phyloP scores from a whole-genome alignment of 306 rosid species.

The Abrus precatorius region DNA sequence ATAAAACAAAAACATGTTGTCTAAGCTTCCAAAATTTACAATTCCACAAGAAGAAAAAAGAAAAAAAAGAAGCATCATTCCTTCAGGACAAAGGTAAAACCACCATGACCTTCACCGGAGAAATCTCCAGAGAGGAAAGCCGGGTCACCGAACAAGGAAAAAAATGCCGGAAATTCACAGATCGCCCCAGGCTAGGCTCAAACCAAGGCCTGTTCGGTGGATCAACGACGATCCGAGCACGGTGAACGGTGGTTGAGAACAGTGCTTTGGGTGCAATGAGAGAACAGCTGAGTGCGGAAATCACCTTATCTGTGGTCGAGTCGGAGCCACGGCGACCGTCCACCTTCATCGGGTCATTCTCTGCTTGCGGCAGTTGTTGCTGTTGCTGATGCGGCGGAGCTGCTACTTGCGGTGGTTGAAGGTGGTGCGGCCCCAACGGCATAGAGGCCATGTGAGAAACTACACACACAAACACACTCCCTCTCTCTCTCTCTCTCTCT shows the following conservation, averaged over 20 bases:
- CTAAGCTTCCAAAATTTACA: slow-evolving; percentile 13
- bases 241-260: slow-evolving; percentile 30
- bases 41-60: background rate
- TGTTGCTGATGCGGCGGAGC: slow-evolving; percentile 52
- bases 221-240: slow-evolving; percentile 67
- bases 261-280: slow-evolving; percentile 32
- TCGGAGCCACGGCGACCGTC: slow-evolving; percentile 63
- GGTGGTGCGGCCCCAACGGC: slow-evolving; percentile 77
- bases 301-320: slow-evolving; percentile 76
- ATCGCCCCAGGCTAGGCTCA: slow-evolving; percentile 59
- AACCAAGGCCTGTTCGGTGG: slow-evolving; percentile 49
- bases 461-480: slow-evolving; percentile 31
- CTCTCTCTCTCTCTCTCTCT: slow-evolving; percentile 38
- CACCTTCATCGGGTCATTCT: slow-evolving; percentile 57
- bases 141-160: slow-evolving; percentile 39
- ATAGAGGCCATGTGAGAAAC: slow-evolving; percentile 73
- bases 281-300: slow-evolving; percentile 27
- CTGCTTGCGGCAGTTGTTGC: slow-evolving; percentile 51
- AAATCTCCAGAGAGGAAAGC: slow-evolving; percentile 46
- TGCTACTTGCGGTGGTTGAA: slow-evolving; percentile 56
- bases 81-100: slow-evolving; percentile 32
- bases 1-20: background rate
- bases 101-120: slow-evolving; percentile 46
- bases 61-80: background rate
- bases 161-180: slow-evolving; percentile 49